Percentiles rank a stretch among this genome's conserved stretches.
phyloP scores from a whole-genome alignment of 2,329 filamentous ascomycete genomes.

The Fusarium sp. region DNA sequence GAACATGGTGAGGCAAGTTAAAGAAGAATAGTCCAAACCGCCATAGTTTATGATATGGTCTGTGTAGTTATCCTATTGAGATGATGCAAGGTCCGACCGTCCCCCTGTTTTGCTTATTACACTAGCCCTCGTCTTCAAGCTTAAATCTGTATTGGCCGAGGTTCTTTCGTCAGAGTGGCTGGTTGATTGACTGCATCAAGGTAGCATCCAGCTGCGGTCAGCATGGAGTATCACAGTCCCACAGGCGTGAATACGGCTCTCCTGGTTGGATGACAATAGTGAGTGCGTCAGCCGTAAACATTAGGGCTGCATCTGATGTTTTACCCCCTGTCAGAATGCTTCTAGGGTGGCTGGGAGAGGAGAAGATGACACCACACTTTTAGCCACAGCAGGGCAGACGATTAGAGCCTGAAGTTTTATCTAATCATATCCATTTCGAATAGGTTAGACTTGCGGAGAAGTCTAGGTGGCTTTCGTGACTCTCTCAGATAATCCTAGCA shows the following conservation, averaged over 20 bases:
- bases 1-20: neutral
- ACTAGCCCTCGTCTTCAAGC: neutral
- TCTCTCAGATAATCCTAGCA: neutral
- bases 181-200: neutral
- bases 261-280: neutral
- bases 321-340: neutral
- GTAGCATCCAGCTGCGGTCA: neutral
- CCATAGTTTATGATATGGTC: neutral
- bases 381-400: neutral
- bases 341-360: neutral
- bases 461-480: neutral
- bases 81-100: neutral
- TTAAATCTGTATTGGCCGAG: neutral
- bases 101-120: neutral
- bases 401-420: neutral
- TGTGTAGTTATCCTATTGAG: neutral
- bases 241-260: neutral
- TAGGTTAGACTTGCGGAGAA: neutral
- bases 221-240: neutral
- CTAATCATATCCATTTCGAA: neutral
- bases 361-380: neutral
- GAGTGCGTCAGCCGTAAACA: neutral
- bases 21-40: neutral
- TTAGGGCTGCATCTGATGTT: neutral
- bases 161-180: neutral